Evolutionary conservation across 202 grass and related monocot species (phyloP), one percentile per base, ranked within the genome.

Genomic region (Bolboschoenoplectus hybrid): DNA sequence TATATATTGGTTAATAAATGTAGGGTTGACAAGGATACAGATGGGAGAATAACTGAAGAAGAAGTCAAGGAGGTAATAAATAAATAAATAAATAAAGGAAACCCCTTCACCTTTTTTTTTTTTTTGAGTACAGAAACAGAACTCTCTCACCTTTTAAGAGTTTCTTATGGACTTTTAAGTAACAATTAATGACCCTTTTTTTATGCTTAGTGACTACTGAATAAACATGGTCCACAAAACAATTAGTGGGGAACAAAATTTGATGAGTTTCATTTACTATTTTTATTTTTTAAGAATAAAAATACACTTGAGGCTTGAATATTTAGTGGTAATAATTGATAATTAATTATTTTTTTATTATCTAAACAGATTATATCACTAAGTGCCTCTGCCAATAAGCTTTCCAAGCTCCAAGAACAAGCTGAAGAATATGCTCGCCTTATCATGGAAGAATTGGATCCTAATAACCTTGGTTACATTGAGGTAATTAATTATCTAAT

Each of bases 381-480:
- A 16, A 91, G 89, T 32, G 89, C 89, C 14, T 88, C 89, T 3
- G 86, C 86, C 45, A 91, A 91, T 82, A 88, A 91, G 16, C 70
- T 91, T 14, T 82, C 86, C 19, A 87, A 88, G 62, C 84, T 91
- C 47, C 82, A 88, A 61, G 89, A 88, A 26, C 85, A 85, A 49
- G 81, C 89, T 5, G 85, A 90, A 45, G 89, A 90, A 56, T 90
- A 87, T 46, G 86, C 89, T 2, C 66, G 73, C 14, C 85, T 90
- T 40, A 90, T 90, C 56, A 90, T 90, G 89, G 89, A 90, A 75
- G 89, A 90, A 85, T 40, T 90, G 53, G 89, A 90, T 67, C 85
- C 89, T 40, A 61, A 85, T 17, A 66, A 80, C 26, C 83, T 88
- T 35, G 89, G 89, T 68, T 91, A 91, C 77, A 85, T 91, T 55